Evolutionary conservation across 768 basidiomycete genomes (phyloP), one percentile per base, ranked within the genome.

Genomic region (Phanerodontia chrysosporium): DNA sequence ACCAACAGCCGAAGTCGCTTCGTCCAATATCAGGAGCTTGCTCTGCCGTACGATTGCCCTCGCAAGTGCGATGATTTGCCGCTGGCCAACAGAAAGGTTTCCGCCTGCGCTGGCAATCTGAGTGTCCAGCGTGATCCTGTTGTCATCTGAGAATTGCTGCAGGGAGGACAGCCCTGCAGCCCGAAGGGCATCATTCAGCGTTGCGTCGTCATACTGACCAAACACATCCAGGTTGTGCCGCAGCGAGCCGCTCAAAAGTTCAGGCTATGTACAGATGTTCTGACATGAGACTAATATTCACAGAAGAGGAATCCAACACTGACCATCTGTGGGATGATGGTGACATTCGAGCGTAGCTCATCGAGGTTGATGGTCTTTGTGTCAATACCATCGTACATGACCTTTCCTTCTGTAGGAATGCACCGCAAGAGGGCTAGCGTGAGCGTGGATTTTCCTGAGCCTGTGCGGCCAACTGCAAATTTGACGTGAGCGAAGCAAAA

Each of bases 161-260:
- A 78, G 63, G 2, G 73, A 25, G 49, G 5, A 49, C 14, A 49
- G 49, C 1, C 48, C 49, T 2, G 49, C 49, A n/a, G 49, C 1
- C 24, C 49, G 49, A n/a, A 49, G 28, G 2, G 49, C 49, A 13
- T 49, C 49, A 27, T 49, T 28, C 49, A 49, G 49, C 24, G 49
- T 49, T 3, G 49, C 24, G 28, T 49, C 49, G 49, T 49, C 49
- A 27, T 49, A 65, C 57, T 82, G 74, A 3, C 67, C 73, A 61
- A 84, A 85, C 0, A 83, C 83, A 64, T 86, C 85, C 12, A 85
- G 69, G 62, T 85, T 85, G 52, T 73, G 73, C 24, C 84, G 78
- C 28, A 86, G 70, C 2, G 78, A 78, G 5, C 85, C 85, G 35
- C 77, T 79, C 25, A 85, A 68, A 0, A 85, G 68, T 51, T 82